A percentile compares a stretch with the other conserved stretches of the same genome.
These are phyloP conservation scores for Canariomyces notabilis DNA, from an alignment of 2,329 filamentous ascomycete genomes.

Conservation along the genomic window DNA sequence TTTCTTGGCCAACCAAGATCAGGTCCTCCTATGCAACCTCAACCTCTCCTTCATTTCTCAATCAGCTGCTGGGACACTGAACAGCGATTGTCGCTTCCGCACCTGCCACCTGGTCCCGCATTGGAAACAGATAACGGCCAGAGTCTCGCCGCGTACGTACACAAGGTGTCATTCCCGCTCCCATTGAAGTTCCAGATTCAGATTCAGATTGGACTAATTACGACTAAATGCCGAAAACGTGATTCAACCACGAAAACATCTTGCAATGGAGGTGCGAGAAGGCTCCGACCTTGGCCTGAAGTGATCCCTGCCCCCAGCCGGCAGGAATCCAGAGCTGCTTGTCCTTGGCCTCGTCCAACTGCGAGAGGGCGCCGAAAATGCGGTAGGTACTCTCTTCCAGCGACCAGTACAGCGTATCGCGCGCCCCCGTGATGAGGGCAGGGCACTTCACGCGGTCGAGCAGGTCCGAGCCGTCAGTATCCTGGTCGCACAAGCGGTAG, in stretches of 20 bases:
- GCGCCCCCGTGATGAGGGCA: conserved; percentile 11
- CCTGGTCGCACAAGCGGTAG: conserved; percentile 9
- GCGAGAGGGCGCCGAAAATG: conserved; percentile 3
- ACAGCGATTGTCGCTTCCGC: too few relatives aligned
- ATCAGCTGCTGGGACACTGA: too few relatives aligned
- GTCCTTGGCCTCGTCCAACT: conserved; percentile 5
- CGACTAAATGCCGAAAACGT: conserved; percentile 2
- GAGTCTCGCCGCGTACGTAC: too few relatives aligned
- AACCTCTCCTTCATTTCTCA: too few relatives aligned
- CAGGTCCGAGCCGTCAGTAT: not conserved
- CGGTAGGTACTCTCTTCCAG: not conserved
- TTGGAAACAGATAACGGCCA: too few relatives aligned
- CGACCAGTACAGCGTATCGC: conserved; percentile 4
- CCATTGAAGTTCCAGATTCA: too few relatives aligned
- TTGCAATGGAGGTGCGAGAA: conserved; percentile 2
- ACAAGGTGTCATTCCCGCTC: not conserved
- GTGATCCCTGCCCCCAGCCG: conserved; percentile 6
- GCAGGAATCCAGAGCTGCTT: conserved; percentile 15
- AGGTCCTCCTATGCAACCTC: too few relatives aligned
- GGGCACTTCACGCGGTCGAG: conserved; percentile 12
- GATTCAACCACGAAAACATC: conserved; percentile 5
- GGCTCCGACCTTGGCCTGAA: conserved; percentile 17
- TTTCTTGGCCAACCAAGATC: too few relatives aligned
- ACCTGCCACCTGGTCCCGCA: too few relatives aligned
- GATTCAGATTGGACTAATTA: too few relatives aligned